These are phyloP conservation scores for Kalmusia sp. DNA, from an alignment of 2,329 filamentous ascomycete species.

Conservation along the genomic window DNA sequence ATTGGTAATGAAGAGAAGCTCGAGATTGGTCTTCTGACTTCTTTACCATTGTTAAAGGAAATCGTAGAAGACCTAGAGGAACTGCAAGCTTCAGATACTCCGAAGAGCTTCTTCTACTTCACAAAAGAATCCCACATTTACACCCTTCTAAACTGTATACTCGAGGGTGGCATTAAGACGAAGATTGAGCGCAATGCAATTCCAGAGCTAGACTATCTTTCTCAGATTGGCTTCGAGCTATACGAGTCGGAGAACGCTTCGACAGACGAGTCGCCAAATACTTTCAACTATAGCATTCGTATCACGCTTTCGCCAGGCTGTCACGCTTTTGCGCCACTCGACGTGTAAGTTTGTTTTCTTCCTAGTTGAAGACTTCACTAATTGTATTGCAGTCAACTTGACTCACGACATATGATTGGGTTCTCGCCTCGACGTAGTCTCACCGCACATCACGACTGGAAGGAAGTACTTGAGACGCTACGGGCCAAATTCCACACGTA, in stretches of 20 bases:
- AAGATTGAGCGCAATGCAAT: slow-evolving; percentile 97
- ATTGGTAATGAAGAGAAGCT: slow-evolving; percentile 96
- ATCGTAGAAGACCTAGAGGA: slow-evolving; percentile 97
- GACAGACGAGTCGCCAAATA: slow-evolving; percentile 66
- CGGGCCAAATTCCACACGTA: slow-evolving; percentile 95
- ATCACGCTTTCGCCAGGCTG: slow-evolving; percentile 96
- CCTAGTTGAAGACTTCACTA: slow-evolving; percentile 5
- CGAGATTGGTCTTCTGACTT: slow-evolving; percentile 96
- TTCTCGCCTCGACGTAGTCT: slow-evolving; percentile 89
- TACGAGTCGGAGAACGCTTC: slow-evolving; percentile 87
- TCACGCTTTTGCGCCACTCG: slow-evolving; percentile 93
- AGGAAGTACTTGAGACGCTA: slow-evolving; percentile 93
- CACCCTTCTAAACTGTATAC: slow-evolving; percentile 94
- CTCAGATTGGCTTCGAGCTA: slow-evolving; percentile 96
- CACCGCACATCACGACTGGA: slow-evolving; percentile 93
- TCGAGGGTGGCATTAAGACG: slow-evolving; percentile 94
- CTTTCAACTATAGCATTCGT: slow-evolving; percentile 92
- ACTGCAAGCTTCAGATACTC: slow-evolving; percentile 91
- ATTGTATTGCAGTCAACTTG: slow-evolving; percentile 67
- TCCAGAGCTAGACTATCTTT: slow-evolving; percentile 95
- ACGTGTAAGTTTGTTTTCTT: slow-evolving; percentile 66
- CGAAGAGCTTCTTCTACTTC: slow-evolving; percentile 98
- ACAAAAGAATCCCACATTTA: slow-evolving; percentile 99
- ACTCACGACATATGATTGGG: slow-evolving; percentile 95
- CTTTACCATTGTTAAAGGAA: slow-evolving; percentile 90